Conservation (phyloP, 1,284 basidiomycete genomes). For the Cystobasidiaceae sp. region DNA sequence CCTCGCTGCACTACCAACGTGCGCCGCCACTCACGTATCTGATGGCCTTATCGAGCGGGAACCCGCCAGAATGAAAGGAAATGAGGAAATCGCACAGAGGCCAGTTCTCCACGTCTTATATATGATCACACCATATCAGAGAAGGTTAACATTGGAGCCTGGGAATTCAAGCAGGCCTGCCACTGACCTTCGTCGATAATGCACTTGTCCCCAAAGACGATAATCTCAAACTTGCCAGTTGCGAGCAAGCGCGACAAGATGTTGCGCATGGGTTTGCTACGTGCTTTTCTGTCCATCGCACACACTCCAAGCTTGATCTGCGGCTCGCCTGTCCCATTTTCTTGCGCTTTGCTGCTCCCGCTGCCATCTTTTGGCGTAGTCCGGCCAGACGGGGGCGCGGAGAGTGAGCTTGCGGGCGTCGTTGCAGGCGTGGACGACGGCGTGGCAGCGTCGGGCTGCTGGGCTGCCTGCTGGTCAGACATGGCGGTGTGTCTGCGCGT, state of each 20-base stretch:
- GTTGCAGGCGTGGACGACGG: no score
- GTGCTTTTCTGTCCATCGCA: slow-evolving; percentile 92
- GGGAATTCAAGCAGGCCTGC: no score
- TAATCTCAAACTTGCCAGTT: slow-evolving; percentile 81
- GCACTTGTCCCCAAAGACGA: slow-evolving; percentile 97
- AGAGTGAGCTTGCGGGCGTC: background rate
- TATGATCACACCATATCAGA: background rate
- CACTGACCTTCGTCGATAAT: slow-evolving; percentile 84
- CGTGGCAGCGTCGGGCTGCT: no score
- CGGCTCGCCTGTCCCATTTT: background rate
- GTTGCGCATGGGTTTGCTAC: slow-evolving; percentile 67
- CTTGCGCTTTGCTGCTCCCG: background rate
- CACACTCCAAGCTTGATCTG: slow-evolving; percentile 65
- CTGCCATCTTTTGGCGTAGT: background rate
- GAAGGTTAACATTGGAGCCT: background rate
- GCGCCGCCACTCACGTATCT: slow-evolving; percentile 60
- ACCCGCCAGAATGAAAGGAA: slow-evolving; percentile 97
- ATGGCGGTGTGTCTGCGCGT: no score
- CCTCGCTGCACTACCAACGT: no score
- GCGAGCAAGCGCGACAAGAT: slow-evolving; percentile 84
- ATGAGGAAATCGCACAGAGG: slow-evolving; percentile 95
- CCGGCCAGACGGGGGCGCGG: background rate
- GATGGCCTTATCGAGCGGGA: slow-evolving; percentile 94
- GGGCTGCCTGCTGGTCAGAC: no score
- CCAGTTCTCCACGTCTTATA: slow-evolving; percentile 87